Conservation (phyloP, 192 early-diverging fungal species). For the Umbelopsis isabellina region DNA sequence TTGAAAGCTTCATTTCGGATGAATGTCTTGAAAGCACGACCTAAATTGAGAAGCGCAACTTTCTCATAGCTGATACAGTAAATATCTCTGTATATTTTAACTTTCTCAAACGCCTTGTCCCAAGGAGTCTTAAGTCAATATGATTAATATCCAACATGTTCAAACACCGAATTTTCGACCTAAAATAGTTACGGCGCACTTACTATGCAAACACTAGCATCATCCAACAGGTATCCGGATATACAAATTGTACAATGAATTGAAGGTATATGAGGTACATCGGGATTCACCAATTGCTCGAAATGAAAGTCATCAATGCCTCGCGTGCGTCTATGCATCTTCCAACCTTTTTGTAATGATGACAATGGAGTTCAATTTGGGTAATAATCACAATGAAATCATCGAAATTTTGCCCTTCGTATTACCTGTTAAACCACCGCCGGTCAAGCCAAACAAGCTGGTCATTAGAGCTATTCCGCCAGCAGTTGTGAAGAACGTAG, state of each 20-base stretch:
- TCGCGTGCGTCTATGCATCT: constrained; percentile 43
- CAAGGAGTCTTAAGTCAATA: constrained; percentile 43
- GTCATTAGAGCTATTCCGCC: constrained; percentile 58
- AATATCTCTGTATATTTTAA: constrained; percentile 40
- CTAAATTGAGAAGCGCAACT: constrained; percentile 45
- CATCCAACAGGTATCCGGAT: constrained; percentile 58
- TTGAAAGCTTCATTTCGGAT: constrained; percentile 52
- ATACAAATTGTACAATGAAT: constrained; percentile 57
- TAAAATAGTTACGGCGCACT: neutral
- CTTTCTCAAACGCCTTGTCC: constrained; percentile 41
- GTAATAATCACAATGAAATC: neutral
- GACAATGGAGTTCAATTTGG: too few species aligned
- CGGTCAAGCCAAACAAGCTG: constrained; percentile 56
- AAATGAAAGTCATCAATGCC: constrained; percentile 55
- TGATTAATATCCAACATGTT: neutral
- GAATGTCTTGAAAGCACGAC: constrained; percentile 53
- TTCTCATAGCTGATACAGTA: constrained; percentile 58
- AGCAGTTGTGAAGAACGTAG: constrained; percentile 55
- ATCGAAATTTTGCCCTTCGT: constrained; percentile 17
- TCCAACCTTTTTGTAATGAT: constrained; percentile 26
- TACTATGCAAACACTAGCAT: neutral
- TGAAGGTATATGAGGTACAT: constrained; percentile 56
- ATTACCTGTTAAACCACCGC: constrained; percentile 57
- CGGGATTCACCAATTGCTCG: constrained; percentile 49
- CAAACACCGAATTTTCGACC: neutral